Base-by-base conservation (phyloP, 768 basidiomycete species). In the Collybia sordida region DNA sequence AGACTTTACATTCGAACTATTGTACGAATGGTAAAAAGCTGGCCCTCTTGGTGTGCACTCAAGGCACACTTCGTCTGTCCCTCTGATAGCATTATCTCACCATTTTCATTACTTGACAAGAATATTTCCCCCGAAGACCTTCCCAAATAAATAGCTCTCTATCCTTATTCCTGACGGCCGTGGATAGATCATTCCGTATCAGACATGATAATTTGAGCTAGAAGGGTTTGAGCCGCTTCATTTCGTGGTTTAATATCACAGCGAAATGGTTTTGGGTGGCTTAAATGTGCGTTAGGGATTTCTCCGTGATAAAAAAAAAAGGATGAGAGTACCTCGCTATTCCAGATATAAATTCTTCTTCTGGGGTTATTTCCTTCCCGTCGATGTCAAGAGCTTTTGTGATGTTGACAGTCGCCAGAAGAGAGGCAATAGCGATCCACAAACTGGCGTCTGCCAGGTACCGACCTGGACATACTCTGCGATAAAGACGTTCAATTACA, bases 331-430 rank as follows among this genome's bases (percentile, higher is more conserved):
- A 48, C 38, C 36, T 24, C 18, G 9, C 14, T 14, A 39, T 35
- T 18, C 34, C 27, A 49, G 27, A 40, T 11, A 43, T 51, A 25
- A 42, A 50, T 51, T 28, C 44, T 21, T 43, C 45, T 23, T 50
- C 44, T 0, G 47, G 55, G 1, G 31, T 49, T n/a, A 71, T 62
- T 35, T 59, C 60, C n/a, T 58, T 53, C 1, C 72, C 71, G 14
- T 56, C 45, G 7, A 55, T 50, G 31, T 66, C 69, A 14, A 42
- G 34, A 1, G 62, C 58, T 48, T 61, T 63, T 11, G 39, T 41
- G 22, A 73, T 63, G 6, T 56, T 57, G 39, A 66, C 59, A 1
- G 62, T 53, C 3, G 70, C 56, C 17, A 71, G 53, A 14, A 72
- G 52, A 11, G 60, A 62, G 2, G 65, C 60, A 37, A 58, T 38